Evolutionary conservation across 768 basidiomycete genomes (phyloP).

Genomic region (Suillus alpinus): DNA sequence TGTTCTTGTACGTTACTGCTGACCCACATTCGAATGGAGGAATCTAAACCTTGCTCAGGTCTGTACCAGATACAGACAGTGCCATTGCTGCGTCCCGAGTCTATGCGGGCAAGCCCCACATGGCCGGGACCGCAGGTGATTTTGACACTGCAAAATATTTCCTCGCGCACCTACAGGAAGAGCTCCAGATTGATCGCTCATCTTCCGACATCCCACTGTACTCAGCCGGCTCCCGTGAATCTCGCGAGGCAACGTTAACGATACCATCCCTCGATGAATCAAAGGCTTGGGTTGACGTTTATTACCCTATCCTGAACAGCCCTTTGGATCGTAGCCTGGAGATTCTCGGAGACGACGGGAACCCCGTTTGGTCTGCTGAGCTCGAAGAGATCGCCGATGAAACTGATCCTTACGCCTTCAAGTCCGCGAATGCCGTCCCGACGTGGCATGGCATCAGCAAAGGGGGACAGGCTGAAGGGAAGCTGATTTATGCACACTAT

Average conservation of each 20-base stretch:
- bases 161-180: conserved; percentile 47
- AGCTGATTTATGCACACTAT: conserved; percentile 55
- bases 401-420: conserved; percentile 60
- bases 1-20: conserved; percentile 40
- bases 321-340: conserved; percentile 57
- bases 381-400: conserved; percentile 65
- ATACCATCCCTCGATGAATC: conserved; percentile 40
- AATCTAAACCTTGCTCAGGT: conserved; percentile 29
- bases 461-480: conserved; percentile 64
- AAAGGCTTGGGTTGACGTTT: conserved; percentile 63
- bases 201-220: conserved; percentile 41
- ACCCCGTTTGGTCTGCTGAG: conserved; percentile 55
- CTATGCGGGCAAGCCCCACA: conserved; percentile 54
- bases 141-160: conserved; percentile 55
- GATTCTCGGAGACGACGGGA: conserved; percentile 50
- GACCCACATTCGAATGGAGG: neutral
- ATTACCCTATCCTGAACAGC: conserved; percentile 74
- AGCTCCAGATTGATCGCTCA: conserved; percentile 40
- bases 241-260: conserved; percentile 49
- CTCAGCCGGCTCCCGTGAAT: conserved; percentile 54
- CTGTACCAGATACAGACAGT: conserved; percentile 48
- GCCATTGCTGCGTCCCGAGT: conserved; percentile 50
- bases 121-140: conserved; percentile 59
- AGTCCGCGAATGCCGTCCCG: conserved; percentile 54
- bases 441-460: conserved; percentile 71